Evolutionary conservation across 805 yeast genomes (phyloP).

Genomic region (Wickerhamiella kazuoi): DNA sequence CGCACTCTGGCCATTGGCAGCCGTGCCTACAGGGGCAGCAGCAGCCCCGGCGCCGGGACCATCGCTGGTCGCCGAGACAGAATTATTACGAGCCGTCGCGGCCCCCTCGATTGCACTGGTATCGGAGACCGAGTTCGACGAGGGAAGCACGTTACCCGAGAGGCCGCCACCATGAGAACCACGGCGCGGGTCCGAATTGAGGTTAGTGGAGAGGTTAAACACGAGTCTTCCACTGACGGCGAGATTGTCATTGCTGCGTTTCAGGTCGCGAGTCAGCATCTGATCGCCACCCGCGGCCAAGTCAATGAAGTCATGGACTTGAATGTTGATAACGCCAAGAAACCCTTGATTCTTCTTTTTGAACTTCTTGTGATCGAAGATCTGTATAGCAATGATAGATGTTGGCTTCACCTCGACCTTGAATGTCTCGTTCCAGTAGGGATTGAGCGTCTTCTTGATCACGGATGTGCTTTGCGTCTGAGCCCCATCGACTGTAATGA

Average conservation of each 20-base stretch:
- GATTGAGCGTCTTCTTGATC: slow-evolving; percentile 83
- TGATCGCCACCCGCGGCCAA: slow-evolving; percentile 31
- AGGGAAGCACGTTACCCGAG: neutral
- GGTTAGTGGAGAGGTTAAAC: slow-evolving; percentile 26
- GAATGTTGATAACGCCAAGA: slow-evolving; percentile 82
- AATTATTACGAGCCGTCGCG: neutral
- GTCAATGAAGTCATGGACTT: slow-evolving; percentile 78
- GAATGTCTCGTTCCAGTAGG: slow-evolving; percentile 94
- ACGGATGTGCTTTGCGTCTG: slow-evolving; percentile 92
- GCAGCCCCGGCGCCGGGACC: neutral
- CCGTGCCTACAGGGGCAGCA: neutral
- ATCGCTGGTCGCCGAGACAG: neutral
- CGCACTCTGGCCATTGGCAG: neutral
- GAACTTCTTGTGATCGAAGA: slow-evolving; percentile 92
- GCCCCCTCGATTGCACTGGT: neutral
- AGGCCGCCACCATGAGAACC: slow-evolving; percentile 8
- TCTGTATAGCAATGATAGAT: slow-evolving; percentile 77
- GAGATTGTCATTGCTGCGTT: slow-evolving; percentile 65
- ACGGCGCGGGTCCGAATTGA: slow-evolving; percentile 10
- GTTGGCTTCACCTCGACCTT: slow-evolving; percentile 33
- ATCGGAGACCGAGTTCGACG: neutral
- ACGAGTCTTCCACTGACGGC: slow-evolving; percentile 89
- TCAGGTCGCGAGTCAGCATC: slow-evolving; percentile 82
- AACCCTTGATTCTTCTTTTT: slow-evolving; percentile 98
- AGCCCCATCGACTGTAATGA: slow-evolving; percentile 89